phyloP scores from a whole-genome alignment of 208 protist genomes.

The Crithidia sp. region DNA sequence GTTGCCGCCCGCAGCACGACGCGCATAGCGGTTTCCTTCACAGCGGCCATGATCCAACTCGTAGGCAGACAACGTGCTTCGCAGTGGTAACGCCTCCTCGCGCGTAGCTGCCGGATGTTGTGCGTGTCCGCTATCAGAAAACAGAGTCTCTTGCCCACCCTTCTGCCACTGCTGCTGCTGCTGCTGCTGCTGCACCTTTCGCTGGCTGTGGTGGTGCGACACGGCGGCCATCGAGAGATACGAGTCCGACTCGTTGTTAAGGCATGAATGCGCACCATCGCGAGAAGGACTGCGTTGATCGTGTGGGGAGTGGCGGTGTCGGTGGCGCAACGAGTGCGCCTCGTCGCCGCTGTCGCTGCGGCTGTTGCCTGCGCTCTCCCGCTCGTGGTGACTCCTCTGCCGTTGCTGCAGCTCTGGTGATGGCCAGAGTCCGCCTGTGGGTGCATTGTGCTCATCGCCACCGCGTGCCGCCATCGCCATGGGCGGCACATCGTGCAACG shows the following conservation, averaged over 20 bases:
- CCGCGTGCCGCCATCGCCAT: not conserved
- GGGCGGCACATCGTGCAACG: not conserved
- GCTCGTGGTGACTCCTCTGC: not conserved
- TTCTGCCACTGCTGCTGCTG: constrained; percentile 6
- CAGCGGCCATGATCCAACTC: too few species aligned
- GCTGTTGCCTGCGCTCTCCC: not conserved
- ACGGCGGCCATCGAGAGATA: constrained; percentile 16
- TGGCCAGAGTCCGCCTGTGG: too few species aligned
- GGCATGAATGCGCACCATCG: constrained; percentile 6
- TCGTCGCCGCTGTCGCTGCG: not conserved
- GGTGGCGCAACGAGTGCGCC: not conserved
- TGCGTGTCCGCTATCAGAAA: not conserved
- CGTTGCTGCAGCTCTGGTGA: not conserved
- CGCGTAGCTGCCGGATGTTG: not conserved
- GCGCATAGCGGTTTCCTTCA: too few species aligned
- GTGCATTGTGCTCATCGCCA: too few species aligned
- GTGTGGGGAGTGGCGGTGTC: not conserved
- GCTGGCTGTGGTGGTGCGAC: not conserved
- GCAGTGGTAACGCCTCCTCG: not conserved
- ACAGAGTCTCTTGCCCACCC: not conserved
- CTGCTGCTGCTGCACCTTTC: not conserved
- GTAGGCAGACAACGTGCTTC: too few species aligned
- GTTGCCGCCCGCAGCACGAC: not conserved
- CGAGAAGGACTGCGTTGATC: not conserved
- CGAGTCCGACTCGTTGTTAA: constrained; percentile 20